Conservation (phyloP, 2,329 filamentous ascomycete genomes). For the Colletotrichum paranaense region DNA sequence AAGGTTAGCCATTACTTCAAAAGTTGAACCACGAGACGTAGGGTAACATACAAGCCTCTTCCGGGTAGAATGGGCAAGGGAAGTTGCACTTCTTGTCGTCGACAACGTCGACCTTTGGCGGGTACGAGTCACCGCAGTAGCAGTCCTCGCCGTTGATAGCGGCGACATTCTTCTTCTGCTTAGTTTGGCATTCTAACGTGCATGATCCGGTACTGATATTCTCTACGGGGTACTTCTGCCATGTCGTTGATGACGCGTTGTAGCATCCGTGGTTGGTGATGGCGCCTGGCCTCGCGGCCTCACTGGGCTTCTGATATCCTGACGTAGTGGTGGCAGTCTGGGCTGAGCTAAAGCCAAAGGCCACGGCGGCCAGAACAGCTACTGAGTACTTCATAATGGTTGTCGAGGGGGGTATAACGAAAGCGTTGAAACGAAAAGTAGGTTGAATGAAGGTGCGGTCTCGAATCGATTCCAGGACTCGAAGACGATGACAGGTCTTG, state of each 20-base stretch:
- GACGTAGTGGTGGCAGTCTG: conserved; percentile 11
- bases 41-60: conserved; percentile 71
- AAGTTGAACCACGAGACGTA: background rate
- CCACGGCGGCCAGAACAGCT: conserved; percentile 28
- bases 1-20: conserved; percentile 8
- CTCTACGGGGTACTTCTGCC: conserved; percentile 41
- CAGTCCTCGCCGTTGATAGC: conserved; percentile 74
- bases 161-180: conserved; percentile 63
- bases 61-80: conserved; percentile 71
- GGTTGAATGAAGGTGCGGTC: conserved; percentile 3
- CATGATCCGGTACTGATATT: conserved; percentile 55
- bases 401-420: conserved; percentile 18
- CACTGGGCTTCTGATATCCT: conserved; percentile 48
- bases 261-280: conserved; percentile 64
- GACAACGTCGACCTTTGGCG: conserved; percentile 65
- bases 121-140: conserved; percentile 78
- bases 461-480: conserved; percentile 19
- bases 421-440: background rate
- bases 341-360: conserved; percentile 27
- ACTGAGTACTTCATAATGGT: conserved; percentile 29
- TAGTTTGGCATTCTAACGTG: conserved; percentile 35
- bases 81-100: conserved; percentile 71
- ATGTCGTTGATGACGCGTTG: conserved; percentile 51
- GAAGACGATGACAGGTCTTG: conserved; percentile 9
- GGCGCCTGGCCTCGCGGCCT: conserved; percentile 48